phyloP scores from a whole-genome alignment of 164 flowering plant genomes.

The Annona squamosa region DNA sequence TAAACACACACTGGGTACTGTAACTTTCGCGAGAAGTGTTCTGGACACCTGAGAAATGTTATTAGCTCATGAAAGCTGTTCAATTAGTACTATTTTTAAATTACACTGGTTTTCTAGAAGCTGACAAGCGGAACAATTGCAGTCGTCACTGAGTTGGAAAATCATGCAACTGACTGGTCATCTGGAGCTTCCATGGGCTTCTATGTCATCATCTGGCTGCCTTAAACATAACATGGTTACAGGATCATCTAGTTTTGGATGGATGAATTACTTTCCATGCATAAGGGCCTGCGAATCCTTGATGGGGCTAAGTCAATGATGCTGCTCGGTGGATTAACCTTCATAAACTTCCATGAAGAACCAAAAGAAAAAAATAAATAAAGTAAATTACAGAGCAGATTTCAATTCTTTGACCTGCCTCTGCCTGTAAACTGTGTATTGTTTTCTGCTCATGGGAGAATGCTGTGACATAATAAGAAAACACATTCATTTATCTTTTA shows the following conservation, averaged over 20 bases:
- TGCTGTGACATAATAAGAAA: not conserved
- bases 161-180: not conserved
- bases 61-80: not conserved
- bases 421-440: not conserved
- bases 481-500: no score
- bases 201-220: not conserved
- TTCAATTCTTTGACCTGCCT: not conserved
- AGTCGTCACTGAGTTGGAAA: no score
- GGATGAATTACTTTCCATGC: not conserved
- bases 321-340: not conserved
- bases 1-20: not conserved
- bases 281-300: not conserved
- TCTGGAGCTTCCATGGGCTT: not conserved
- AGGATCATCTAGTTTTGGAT: not conserved
- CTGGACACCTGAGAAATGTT: not conserved
- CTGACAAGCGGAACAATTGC: not conserved
- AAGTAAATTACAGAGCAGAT: no score
- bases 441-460: not conserved
- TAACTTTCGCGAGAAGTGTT: not conserved
- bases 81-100: not conserved
- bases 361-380: no score
- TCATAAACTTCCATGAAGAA: not conserved
- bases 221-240: not conserved
- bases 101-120: not conserved
- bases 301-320: not conserved